phyloP scores from a whole-genome alignment of 192 early-diverging fungal species.

The Podochytrium sp. region DNA sequence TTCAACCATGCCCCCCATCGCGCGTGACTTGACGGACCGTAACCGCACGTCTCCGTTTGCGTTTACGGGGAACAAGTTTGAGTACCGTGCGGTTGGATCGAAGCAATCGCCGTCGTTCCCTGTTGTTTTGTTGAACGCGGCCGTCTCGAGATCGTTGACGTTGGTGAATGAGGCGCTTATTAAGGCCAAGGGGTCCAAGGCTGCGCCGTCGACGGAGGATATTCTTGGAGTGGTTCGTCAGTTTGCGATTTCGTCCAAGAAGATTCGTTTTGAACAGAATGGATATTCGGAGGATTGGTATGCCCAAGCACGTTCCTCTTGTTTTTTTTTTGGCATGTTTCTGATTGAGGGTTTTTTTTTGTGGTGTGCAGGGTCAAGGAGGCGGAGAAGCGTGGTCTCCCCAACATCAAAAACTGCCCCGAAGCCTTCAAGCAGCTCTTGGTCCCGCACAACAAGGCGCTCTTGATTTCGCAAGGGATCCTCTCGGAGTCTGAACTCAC shows the following conservation, averaged over 20 bases:
- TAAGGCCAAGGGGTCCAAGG: slow-evolving; percentile 83
- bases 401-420: slow-evolving; percentile 91
- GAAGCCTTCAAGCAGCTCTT: slow-evolving; percentile 88
- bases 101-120: slow-evolving; percentile 98
- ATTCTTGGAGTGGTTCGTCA: slow-evolving; percentile 85
- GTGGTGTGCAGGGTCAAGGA: too few species aligned
- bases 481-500: slow-evolving; percentile 85
- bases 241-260: slow-evolving; percentile 79
- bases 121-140: slow-evolving; percentile 89
- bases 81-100: slow-evolving; percentile 93
- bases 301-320: too few species aligned
- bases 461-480: slow-evolving; percentile 82
- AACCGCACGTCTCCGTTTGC: slow-evolving; percentile 99
- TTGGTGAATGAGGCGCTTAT: slow-evolving; percentile 75
- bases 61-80: slow-evolving; percentile 99
- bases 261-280: slow-evolving; percentile 96
- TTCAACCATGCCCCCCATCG: slow-evolving; percentile 85
- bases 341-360: too few species aligned
- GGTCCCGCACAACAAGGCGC: slow-evolving; percentile 66
- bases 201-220: slow-evolving; percentile 80
- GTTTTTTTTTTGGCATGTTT: too few species aligned
- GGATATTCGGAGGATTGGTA: slow-evolving; percentile 97
- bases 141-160: slow-evolving; percentile 81
- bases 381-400: slow-evolving; percentile 92
- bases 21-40: slow-evolving; percentile 97